phyloP scores from a whole-genome alignment of 176 grass and related monocot species.

The Cenchrus fungigraminus region DNA sequence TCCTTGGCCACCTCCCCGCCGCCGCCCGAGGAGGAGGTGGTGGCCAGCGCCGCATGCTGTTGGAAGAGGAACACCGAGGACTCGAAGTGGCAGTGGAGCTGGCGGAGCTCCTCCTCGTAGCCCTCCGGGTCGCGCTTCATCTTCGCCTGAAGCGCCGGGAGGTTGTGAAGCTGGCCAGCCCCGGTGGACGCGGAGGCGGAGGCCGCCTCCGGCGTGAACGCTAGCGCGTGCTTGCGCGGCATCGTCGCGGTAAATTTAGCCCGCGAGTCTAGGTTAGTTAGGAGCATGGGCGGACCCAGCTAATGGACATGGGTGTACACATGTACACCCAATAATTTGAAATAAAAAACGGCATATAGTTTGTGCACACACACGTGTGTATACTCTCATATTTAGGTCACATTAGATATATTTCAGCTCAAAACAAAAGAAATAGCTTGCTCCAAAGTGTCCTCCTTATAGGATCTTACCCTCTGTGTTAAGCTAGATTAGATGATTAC shows the following conservation, averaged over 20 bases:
- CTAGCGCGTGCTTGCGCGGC: slow-evolving; percentile 49
- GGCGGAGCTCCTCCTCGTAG: slow-evolving; percentile 80
- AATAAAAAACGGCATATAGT: too few relatives aligned
- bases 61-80: slow-evolving; percentile 81
- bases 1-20: slow-evolving; percentile 76
- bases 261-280: too few relatives aligned
- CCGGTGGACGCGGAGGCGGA: slow-evolving; percentile 44
- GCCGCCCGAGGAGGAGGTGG: slow-evolving; percentile 48
- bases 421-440: too few relatives aligned
- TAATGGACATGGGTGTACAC: too few relatives aligned
- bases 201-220: slow-evolving; percentile 75
- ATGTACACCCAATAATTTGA: too few relatives aligned
- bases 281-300: too few relatives aligned
- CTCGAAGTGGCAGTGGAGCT: slow-evolving; percentile 83
- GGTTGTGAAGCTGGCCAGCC: slow-evolving; percentile 55
- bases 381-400: too few relatives aligned
- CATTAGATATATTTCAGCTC: too few relatives aligned
- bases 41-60: slow-evolving; percentile 68
- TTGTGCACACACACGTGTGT: too few relatives aligned
- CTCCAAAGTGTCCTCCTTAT: too few relatives aligned
- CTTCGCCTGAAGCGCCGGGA: slow-evolving; percentile 81
- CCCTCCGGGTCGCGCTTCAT: slow-evolving; percentile 95
- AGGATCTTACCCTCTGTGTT: too few relatives aligned
- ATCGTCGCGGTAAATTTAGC: not conserved
- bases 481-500: too few relatives aligned